Base-by-base conservation (phyloP, 78 protist species). In the Dictyostelium capitatum region DNA sequence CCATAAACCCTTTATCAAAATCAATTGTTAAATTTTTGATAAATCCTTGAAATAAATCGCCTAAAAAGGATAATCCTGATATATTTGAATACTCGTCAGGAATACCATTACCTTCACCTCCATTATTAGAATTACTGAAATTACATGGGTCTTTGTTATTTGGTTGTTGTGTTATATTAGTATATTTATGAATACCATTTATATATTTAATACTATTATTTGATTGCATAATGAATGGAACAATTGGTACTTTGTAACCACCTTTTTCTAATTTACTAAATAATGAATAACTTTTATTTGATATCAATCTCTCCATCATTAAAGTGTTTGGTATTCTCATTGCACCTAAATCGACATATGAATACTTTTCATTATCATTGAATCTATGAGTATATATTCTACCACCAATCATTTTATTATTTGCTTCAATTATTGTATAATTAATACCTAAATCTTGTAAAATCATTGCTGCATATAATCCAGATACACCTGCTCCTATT, bases 401-500 rank as follows among this genome's bases (percentile, higher is more conserved):
- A 51, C 89, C 89, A 28, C 89, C 89, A 30, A 82, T 28, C 20
- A 79, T 69, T 30, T 43, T 56, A 48, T 43, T 43, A 41, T 37
- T 82, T 7, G 51, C 32, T 69, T 82, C 89, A n/a, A 82, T 17
- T n/a, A 82, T 82, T 3, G 10, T 28, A 50, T 69, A 82, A 20
- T 62, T 17, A n/a, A 82, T 82, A 9, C 89, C 89, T 4, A 82
- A 50, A 30, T 82, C 89, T 17, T 82, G 62, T 7, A 82, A 50
- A 23, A 82, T 41, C 73, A 64, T 64, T 14, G 73, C 73, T 43
- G 89, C 8, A 72, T 81, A 81, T 12, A 81, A 48, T n/a, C 89
- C 89, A 46, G 62, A 17, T 17, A 81, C 65, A 25, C 89, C 89
- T 3, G 65, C 89, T n/a, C 89, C 89, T 8, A 81, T 56, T 20